Evolutionary conservation across 331 rosid genomes (phyloP).

Genomic region (Cydonia oblonga): DNA sequence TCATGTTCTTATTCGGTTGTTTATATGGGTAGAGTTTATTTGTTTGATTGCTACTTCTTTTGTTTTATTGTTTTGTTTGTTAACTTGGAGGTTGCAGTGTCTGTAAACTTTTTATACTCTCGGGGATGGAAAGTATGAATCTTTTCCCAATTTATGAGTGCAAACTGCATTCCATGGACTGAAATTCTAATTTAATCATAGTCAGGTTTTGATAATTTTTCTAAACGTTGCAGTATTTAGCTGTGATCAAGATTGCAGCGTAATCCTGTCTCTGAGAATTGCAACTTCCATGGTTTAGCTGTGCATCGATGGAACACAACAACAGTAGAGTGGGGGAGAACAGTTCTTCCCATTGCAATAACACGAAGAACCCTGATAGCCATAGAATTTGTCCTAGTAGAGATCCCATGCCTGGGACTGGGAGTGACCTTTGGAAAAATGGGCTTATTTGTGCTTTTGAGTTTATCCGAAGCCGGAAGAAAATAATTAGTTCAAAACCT

Average conservation of each 20-base stretch:
- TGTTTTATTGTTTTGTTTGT: background rate
- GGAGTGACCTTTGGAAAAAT: constrained; percentile 65
- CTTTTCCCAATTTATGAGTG: background rate
- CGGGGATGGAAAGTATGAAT: background rate
- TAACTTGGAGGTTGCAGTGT: background rate
- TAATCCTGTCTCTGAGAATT: background rate
- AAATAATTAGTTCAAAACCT: constrained; percentile 20
- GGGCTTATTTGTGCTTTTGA: constrained; percentile 94
- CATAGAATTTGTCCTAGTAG: constrained; percentile 22
- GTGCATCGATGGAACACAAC: constrained; percentile 20
- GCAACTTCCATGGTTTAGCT: background rate
- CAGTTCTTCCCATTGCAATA: constrained; percentile 9
- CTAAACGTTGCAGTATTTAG: background rate
- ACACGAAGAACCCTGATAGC: constrained; percentile 36
- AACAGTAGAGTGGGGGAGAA: constrained; percentile 22
- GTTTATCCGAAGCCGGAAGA: constrained; percentile 38
- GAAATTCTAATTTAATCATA: background rate
- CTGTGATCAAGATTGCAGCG: background rate
- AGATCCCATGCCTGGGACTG: constrained; percentile 26
- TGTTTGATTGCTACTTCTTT: background rate
- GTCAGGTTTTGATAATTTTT: background rate
- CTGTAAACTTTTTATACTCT: background rate
- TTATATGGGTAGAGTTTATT: background rate
- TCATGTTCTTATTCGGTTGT: background rate
- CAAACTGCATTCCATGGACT: background rate